A percentile compares a stretch with the other conserved stretches of the same genome.
These are phyloP conservation scores for Fusarium sp. DNA, from an alignment of 2,329 filamentous ascomycete species.

Conservation along the genomic window DNA sequence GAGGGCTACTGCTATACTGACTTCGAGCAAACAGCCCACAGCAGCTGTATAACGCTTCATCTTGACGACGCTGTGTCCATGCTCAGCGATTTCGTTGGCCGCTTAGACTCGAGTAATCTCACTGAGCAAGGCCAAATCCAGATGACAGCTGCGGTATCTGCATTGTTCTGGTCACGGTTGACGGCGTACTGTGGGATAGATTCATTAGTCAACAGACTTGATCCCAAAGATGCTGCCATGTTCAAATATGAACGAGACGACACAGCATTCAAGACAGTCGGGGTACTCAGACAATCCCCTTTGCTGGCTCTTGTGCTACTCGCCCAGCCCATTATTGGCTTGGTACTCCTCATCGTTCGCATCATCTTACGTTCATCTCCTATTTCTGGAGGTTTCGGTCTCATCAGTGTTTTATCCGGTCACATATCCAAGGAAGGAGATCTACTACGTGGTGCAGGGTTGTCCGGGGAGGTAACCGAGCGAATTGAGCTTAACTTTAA, in stretches of 20 bases:
- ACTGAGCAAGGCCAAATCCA: neutral
- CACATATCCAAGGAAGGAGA: neutral
- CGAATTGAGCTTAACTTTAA: neutral
- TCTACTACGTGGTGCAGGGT: neutral
- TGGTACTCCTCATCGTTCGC: neutral
- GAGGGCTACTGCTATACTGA: neutral
- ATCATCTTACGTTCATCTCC: neutral
- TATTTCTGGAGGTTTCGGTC: neutral
- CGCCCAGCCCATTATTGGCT: neutral
- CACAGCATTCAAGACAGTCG: neutral
- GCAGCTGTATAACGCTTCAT: neutral
- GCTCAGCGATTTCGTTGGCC: neutral
- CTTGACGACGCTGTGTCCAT: neutral
- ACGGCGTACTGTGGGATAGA: neutral
- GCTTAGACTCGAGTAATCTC: neutral
- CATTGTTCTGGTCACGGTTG: neutral
- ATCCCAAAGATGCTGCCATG: neutral
- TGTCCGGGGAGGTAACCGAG: neutral
- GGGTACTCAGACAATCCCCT: neutral
- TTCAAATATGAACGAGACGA: neutral
- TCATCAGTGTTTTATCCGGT: neutral
- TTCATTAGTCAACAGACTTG: accelerated
- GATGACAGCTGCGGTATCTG: neutral
- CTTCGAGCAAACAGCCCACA: accelerated
- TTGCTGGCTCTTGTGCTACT: neutral